Conservation (phyloP, 306 rosid genomes). For the Ziziphus jujuba region DNA sequence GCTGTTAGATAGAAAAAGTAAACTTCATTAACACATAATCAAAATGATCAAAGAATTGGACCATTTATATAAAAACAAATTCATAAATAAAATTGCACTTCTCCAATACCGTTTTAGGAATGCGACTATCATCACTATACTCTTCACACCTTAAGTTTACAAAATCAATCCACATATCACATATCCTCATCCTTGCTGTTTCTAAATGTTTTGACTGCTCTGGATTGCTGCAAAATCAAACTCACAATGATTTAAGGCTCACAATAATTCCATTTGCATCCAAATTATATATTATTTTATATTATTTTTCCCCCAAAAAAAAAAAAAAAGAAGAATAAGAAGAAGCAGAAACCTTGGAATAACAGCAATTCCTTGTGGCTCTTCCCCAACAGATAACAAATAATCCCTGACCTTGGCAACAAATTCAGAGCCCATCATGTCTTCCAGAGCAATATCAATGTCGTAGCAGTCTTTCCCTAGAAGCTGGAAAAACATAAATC, state of each 20-base stretch:
- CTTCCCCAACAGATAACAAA: constrained; percentile 67
- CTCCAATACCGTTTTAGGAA: constrained; percentile 66
- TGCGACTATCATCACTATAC: constrained; percentile 84
- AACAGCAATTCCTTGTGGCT: constrained; percentile 82
- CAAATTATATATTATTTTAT: too few species aligned
- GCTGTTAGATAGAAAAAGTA: constrained; percentile 49
- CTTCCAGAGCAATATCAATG: constrained; percentile 85
- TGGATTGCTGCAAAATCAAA: constrained; percentile 71
- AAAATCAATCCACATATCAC: constrained; percentile 88
- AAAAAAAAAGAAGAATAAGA: not conserved
- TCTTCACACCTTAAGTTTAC: constrained; percentile 90
- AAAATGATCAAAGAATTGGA: not conserved
- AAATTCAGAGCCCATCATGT: constrained; percentile 88
- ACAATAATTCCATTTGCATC: constrained; percentile 3
- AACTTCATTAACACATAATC: not conserved
- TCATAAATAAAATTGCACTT: not conserved
- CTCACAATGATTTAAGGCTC: not conserved
- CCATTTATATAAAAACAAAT: too few species aligned
- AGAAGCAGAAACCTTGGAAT: constrained; percentile 56
- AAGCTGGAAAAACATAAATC: constrained; percentile 52
- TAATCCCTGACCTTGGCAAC: constrained; percentile 75
- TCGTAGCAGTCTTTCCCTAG: constrained; percentile 85
- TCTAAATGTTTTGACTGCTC: constrained; percentile 98
- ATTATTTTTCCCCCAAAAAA: not conserved
- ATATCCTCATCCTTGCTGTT: constrained; percentile 91